Percentiles rank a stretch among this genome's conserved stretches.
Evolutionary conservation across 768 basidiomycete genomes (phyloP).

Genomic region (Glaciozyma antarctica): DNA sequence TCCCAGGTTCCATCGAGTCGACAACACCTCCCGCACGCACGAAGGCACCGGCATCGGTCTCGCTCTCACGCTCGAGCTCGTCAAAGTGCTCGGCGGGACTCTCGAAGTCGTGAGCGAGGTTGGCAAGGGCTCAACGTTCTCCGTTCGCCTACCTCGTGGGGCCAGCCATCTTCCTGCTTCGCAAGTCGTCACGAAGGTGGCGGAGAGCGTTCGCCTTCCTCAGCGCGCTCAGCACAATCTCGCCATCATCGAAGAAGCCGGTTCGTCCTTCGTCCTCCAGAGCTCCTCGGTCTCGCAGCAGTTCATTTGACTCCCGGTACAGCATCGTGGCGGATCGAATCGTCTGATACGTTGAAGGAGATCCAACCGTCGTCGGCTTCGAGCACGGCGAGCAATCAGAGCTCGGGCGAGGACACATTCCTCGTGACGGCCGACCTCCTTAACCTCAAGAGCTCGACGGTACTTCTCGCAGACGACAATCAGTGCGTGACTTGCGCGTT

Average conservation of each 20-base stretch:
- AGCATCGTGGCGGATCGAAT: too few relatives aligned
- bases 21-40: background rate
- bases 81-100: conserved; percentile 24
- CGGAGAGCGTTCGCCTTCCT: conserved; percentile 2
- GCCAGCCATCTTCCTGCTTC: conserved; percentile 23
- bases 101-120: conserved; percentile 28
- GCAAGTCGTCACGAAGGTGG: conserved; percentile 16
- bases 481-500: conserved; percentile 5
- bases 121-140: conserved; percentile 20
- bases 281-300: background rate
- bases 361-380: background rate
- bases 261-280: conserved; percentile 11
- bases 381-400: background rate
- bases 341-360: background rate
- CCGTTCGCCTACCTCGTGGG: conserved; percentile 15
- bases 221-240: conserved; percentile 12
- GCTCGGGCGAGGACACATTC: background rate
- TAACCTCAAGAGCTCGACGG: conserved; percentile 15
- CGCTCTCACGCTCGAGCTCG: conserved; percentile 29
- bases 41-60: conserved; percentile 14
- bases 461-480: conserved; percentile 27
- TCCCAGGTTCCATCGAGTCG: conserved; percentile 24
- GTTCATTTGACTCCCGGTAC: too few relatives aligned
- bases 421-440: conserved; percentile 13
- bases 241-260: conserved; percentile 21